A percentile compares a stretch with the other conserved stretches of the same genome.
These are phyloP conservation scores for Wickerhamomyces canadensis DNA, from an alignment of 805 yeast species.

Conservation along the genomic window DNA sequence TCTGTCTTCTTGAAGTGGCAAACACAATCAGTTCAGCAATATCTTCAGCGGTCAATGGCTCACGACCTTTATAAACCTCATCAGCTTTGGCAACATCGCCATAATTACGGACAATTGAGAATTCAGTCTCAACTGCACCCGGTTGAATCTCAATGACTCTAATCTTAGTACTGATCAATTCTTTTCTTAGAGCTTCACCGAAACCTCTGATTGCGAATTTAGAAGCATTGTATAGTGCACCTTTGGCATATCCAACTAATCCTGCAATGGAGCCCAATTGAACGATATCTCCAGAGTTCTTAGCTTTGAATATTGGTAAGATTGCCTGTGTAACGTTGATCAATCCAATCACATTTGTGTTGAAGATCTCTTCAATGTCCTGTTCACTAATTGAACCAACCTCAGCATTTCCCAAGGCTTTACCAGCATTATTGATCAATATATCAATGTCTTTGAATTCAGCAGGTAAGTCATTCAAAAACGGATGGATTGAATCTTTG, in stretches of 20 bases:
- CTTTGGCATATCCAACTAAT: slow-evolving; percentile 74
- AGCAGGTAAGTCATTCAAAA: slow-evolving; percentile 47
- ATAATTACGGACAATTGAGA: slow-evolving; percentile 52
- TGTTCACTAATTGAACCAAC: slow-evolving; percentile 62
- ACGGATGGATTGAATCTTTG: slow-evolving; percentile 44
- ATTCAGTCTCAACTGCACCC: slow-evolving; percentile 67
- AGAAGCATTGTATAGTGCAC: slow-evolving; percentile 72
- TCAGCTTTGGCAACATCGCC: slow-evolving; percentile 52
- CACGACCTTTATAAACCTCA: slow-evolving; percentile 48
- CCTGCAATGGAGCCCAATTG: slow-evolving; percentile 78
- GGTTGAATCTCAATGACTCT: slow-evolving; percentile 66
- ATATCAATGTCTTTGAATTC: slow-evolving; percentile 63
- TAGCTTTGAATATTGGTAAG: slow-evolving; percentile 62
- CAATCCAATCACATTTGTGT: slow-evolving; percentile 84
- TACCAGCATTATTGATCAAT: slow-evolving; percentile 69
- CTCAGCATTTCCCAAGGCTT: slow-evolving; percentile 72
- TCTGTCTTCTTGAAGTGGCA: slow-evolving; percentile 49
- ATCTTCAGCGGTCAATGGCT: slow-evolving; percentile 53
- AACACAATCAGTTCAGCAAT: slow-evolving; percentile 58
- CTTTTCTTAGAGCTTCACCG: slow-evolving; percentile 68
- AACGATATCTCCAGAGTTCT: slow-evolving; percentile 68
- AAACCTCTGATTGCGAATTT: slow-evolving; percentile 70
- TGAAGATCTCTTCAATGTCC: slow-evolving; percentile 72
- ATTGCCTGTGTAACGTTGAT: slow-evolving; percentile 79
- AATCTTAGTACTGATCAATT: slow-evolving; percentile 61